phyloP scores from a whole-genome alignment of 148 eudicot species.

The Camellia lanceoleosa region DNA sequence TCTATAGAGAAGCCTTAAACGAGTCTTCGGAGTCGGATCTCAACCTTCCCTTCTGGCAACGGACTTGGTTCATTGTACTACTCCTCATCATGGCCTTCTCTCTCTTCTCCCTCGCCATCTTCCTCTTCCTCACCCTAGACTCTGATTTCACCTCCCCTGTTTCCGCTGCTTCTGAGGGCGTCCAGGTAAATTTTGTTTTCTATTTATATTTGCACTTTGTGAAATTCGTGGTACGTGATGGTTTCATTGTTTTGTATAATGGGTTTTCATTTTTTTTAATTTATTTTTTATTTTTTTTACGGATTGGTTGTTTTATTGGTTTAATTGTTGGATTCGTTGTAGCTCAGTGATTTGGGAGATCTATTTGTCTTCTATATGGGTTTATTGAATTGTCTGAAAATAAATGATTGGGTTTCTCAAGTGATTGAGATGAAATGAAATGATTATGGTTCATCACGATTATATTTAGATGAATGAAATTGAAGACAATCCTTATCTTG shows the following conservation, averaged over 20 bases:
- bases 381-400: neutral
- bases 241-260: neutral
- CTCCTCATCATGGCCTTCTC: conserved; percentile 65
- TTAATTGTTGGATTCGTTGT: neutral
- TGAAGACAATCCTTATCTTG: no score
- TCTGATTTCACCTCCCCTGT: conserved; percentile 37
- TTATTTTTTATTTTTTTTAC: neutral
- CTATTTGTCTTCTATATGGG: no score
- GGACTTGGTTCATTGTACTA: conserved; percentile 59
- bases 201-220: neutral
- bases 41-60: conserved; percentile 64
- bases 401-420: no score
- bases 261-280: neutral
- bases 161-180: conserved; percentile 56
- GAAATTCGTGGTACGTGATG: neutral
- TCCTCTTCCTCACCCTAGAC: conserved; percentile 65
- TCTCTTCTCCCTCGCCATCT: conserved; percentile 59
- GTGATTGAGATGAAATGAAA: no score
- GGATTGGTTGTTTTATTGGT: neutral
- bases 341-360: neutral
- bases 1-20: conserved; percentile 38
- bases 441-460: no score
- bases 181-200: conserved; percentile 33
- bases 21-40: conserved; percentile 22
- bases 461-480: no score